A percentile compares a stretch with the other conserved stretches of the same genome.
Evolutionary conservation across 345 rosid genomes (phyloP).

Genomic region (Viola odorata): DNA sequence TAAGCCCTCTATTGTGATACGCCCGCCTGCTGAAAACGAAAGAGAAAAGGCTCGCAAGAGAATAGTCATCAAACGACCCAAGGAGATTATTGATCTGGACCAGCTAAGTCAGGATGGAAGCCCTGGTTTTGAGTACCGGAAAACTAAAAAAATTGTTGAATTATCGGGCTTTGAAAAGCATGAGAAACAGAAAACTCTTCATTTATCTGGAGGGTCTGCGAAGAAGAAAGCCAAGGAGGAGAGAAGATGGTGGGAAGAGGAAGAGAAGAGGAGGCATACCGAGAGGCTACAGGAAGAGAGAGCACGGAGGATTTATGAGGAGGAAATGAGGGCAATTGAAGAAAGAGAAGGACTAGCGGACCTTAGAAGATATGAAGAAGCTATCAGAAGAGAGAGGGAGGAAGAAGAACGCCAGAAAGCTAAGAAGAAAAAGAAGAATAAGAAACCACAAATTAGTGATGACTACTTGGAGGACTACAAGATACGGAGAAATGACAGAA

Average conservation of each 20-base stretch:
- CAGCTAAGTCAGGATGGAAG: constrained; percentile 64
- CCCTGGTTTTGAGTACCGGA: constrained; percentile 54
- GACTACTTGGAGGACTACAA: too few relatives aligned
- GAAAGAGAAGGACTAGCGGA: constrained; percentile 63
- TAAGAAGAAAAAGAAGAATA: constrained; percentile 74
- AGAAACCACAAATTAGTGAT: constrained; percentile 47
- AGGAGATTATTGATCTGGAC: constrained; percentile 66
- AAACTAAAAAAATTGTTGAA: constrained; percentile 79
- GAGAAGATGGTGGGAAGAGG: constrained; percentile 76
- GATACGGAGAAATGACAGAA: constrained; percentile 54
- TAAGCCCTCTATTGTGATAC: constrained; percentile 72
- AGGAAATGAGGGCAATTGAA: constrained; percentile 42
- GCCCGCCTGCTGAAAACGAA: constrained; percentile 66
- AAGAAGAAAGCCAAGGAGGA: constrained; percentile 59
- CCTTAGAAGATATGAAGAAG: constrained; percentile 67
- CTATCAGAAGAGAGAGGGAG: constrained; percentile 68
- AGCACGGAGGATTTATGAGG: constrained; percentile 38
- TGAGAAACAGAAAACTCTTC: constrained; percentile 36
- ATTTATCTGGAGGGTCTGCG: constrained; percentile 36
- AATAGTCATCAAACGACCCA: constrained; percentile 69
- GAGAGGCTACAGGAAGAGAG: constrained; percentile 49
- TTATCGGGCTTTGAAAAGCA: constrained; percentile 58
- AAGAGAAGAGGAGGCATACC: constrained; percentile 51
- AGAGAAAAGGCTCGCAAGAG: constrained; percentile 68
- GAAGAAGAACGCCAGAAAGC: constrained; percentile 83